These are phyloP conservation scores for Puccinia coronata DNA, from an alignment of 1,284 basidiomycete genomes.

Conservation along the genomic window DNA sequence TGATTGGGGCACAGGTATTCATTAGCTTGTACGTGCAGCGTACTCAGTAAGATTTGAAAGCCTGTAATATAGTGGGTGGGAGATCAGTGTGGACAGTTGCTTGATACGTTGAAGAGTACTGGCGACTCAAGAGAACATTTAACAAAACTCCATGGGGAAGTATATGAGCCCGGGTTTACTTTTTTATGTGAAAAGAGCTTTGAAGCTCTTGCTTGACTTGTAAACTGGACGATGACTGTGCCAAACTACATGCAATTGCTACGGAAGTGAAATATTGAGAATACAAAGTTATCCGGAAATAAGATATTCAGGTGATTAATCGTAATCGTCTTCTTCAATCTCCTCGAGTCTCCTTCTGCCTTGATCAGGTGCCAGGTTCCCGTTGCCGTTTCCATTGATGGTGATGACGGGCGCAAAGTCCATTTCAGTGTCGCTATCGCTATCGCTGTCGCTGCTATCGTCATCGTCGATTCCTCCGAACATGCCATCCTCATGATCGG, in stretches of 20 bases:
- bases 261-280: not conserved
- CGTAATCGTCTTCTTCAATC: slow-evolving; percentile 80
- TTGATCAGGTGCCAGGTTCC: slow-evolving; percentile 39
- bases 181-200: not conserved
- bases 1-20: no score
- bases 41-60: no score
- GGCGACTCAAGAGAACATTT: no score
- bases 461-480: slow-evolving; percentile 65
- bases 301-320: slow-evolving; percentile 60
- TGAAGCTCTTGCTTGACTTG: not conserved
- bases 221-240: no score
- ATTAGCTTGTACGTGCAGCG: no score
- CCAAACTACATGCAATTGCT: not conserved
- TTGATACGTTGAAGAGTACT: no score
- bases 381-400: slow-evolving; percentile 38
- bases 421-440: slow-evolving; percentile 49
- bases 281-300: not conserved
- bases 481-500: slow-evolving; percentile 75
- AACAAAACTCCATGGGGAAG: no score
- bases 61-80: no score
- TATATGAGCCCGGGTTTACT: no score
- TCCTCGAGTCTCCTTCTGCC: slow-evolving; percentile 50
- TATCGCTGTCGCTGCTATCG: slow-evolving; percentile 45
- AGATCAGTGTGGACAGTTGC: no score
- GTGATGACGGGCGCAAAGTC: slow-evolving; percentile 50